A percentile compares a stretch with the other conserved stretches of the same genome.
Conservation (phyloP, 1,284 basidiomycete genomes). For the Sporisorium scitamineum region DNA sequence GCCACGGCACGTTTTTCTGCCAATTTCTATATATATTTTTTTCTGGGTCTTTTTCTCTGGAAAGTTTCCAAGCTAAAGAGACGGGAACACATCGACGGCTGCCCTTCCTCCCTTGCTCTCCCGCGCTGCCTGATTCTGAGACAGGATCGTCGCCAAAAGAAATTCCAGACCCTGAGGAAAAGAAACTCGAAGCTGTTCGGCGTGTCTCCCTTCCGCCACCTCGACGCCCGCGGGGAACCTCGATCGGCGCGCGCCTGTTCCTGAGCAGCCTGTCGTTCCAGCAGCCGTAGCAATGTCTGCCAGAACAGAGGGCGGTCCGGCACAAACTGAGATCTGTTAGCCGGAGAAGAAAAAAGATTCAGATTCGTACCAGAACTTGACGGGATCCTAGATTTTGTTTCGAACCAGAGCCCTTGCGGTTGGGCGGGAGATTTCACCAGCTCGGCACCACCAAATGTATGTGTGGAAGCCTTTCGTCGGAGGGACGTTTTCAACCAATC, state of each 20-base stretch:
- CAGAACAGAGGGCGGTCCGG: neutral
- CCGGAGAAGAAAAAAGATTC: neutral
- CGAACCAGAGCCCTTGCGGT: neutral
- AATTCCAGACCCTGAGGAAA: constrained; percentile 9
- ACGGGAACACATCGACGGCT: neutral
- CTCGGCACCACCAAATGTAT: too few relatives aligned
- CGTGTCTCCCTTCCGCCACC: neutral
- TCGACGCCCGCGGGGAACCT: neutral
- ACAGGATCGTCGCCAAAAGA: constrained; percentile 6
- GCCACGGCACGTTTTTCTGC: neutral
- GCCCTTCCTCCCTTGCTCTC: neutral
- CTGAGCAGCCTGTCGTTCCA: neutral
- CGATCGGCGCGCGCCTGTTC: neutral
- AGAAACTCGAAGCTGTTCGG: neutral
- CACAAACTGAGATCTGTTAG: neutral
- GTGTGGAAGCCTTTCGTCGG: too few relatives aligned
- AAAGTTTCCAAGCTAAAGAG: constrained; percentile 5
- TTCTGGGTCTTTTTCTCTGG: constrained; percentile 5
- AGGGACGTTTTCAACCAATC: too few relatives aligned
- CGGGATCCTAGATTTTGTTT: neutral
- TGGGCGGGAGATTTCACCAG: too few relatives aligned
- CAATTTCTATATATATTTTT: neutral
- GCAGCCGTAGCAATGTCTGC: neutral
- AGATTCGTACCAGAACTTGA: neutral
- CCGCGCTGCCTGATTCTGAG: neutral